These are phyloP conservation scores for Aspergillus arachidicola DNA, from an alignment of 2,329 filamentous ascomycete species.

Conservation along the genomic window DNA sequence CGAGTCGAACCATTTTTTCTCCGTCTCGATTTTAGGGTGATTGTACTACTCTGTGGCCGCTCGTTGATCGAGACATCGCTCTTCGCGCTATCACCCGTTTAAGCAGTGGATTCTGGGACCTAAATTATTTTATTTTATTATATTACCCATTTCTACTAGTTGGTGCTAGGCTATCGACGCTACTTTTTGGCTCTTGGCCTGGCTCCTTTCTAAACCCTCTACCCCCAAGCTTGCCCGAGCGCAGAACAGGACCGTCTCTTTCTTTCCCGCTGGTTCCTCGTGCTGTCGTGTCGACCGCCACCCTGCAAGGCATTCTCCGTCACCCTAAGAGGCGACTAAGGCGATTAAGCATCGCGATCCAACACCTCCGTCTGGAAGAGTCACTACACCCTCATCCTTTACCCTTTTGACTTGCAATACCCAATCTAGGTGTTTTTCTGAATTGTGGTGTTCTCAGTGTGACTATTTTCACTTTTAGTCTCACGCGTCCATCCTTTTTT, in stretches of 20 bases:
- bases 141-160: slow-evolving; percentile 14
- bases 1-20: slow-evolving; percentile 28
- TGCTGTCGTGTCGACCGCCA: slow-evolving; percentile 36
- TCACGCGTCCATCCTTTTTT: slow-evolving; percentile 16
- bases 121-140: slow-evolving; percentile 16
- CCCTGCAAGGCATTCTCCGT: slow-evolving; percentile 41
- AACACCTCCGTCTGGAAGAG: slow-evolving; percentile 18
- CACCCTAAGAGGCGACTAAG: slow-evolving; percentile 41
- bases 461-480: slow-evolving; percentile 8
- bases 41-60: slow-evolving; percentile 28
- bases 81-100: slow-evolving; percentile 27
- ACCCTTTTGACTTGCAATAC: slow-evolving; percentile 8
- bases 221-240: slow-evolving; percentile 21
- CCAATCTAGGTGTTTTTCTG: slow-evolving; percentile 10
- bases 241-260: slow-evolving; percentile 26
- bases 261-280: slow-evolving; percentile 36
- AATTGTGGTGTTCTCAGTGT: slow-evolving; percentile 9
- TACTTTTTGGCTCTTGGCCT: slow-evolving; percentile 11
- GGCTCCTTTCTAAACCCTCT: slow-evolving; percentile 26
- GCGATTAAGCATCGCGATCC: slow-evolving; percentile 43
- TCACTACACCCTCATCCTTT: slow-evolving; percentile 16
- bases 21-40: slow-evolving; percentile 30
- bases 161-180: slow-evolving; percentile 12
- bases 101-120: slow-evolving; percentile 24
- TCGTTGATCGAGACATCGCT: slow-evolving; percentile 26